Evolutionary conservation across 345 rosid species (phyloP), one percentile per base, ranked within the genome.

Genomic region (Acer saccharum): DNA sequence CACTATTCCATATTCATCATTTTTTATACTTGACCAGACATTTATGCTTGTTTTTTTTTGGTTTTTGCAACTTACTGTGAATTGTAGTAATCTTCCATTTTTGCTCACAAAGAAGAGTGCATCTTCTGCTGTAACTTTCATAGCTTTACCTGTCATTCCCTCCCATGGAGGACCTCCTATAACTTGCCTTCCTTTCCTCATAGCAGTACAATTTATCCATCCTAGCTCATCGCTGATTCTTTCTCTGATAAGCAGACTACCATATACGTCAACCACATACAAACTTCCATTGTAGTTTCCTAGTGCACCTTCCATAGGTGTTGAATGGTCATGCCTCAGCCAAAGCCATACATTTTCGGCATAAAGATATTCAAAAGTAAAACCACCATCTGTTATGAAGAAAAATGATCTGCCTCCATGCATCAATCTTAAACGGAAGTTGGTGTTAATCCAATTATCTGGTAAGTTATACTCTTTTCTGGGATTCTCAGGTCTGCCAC

Each of bases 201-300:
- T 83, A 17, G 92, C 87, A 18, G 92, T 87, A 80, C 93, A 90
- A 67, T 91, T 91, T 68, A 87, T 78, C 93, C 95, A 90, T 10
- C 70, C 75, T 0, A 91, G 82, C 65, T 81, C 92, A 52, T 76
- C 65, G 65, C 71, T 73, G 74, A 57, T 87, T 75, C 93, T 88
- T 77, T 88, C 93, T 79, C 93, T 88, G 21, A 88, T 83, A 63
- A 91, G 78, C 80, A 91, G 50, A 69, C 78, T 87, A 29, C 92
- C 90, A 67, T 87, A 76, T 10, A n/a, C 25, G 69, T 88, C 92
- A 27, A 87, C 95, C 54, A 88, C 76, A 80, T 84, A 88, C 52
- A 91, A 77, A 72, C 95, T 91, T 78, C 92, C 91, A 62, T 90
- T 91, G 77, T 91, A 91, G 83, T 82, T 88, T 58, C 91, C 93